Evolutionary conservation across 495 filamentous ascomycete genomes (phyloP), one percentile per base, ranked within the genome.

Genomic region (Annulohypoxylon maeteangense): DNA sequence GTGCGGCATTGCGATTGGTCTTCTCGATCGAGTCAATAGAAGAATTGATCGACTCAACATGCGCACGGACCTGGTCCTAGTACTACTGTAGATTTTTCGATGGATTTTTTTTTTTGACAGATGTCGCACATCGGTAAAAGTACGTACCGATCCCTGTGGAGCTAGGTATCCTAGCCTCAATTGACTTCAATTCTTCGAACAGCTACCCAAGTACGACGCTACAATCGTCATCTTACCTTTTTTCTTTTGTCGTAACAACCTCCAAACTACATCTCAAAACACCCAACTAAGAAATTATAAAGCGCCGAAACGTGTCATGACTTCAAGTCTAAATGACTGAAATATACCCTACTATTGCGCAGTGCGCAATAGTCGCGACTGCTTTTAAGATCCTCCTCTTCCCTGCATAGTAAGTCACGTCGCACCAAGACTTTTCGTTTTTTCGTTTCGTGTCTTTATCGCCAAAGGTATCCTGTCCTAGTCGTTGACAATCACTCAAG

Each of bases 351-450:
- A 91, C 93, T 55, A 86, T 97, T 82, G 83, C 88, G 74, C 94
- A 99, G 83, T 93, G 91, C 83, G 93, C 93, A 69, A 81, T 97
- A 69, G 89, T 93, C 67, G 92, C 94, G 53, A 90, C 92, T 8
- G 95, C 95, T 22, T 89, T 99, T 76, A 99, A 98, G 82, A 83
- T 97, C 59, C 88, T 99, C 44, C 88, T 99, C 36, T 96, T 97
- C 79, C 95, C 95, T 18, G 93, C 95, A 69, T 99, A 99, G 95
- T 99, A 87, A 76, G 93, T 86, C 55, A 18, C 27, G 34, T n/a
- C 7, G 31, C 53, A 56, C 53, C 53, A 18, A 36, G n/a, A 11
- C 51, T 25, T n/a, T 14, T 14, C 36, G 4, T 4, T 40, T 40
- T 40, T 36, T 4, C 7, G 12, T 14, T 44, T 27, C 45, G 20